These are phyloP conservation scores for Termitomyces heimii DNA, from an alignment of 768 basidiomycete genomes.

Conservation along the genomic window DNA sequence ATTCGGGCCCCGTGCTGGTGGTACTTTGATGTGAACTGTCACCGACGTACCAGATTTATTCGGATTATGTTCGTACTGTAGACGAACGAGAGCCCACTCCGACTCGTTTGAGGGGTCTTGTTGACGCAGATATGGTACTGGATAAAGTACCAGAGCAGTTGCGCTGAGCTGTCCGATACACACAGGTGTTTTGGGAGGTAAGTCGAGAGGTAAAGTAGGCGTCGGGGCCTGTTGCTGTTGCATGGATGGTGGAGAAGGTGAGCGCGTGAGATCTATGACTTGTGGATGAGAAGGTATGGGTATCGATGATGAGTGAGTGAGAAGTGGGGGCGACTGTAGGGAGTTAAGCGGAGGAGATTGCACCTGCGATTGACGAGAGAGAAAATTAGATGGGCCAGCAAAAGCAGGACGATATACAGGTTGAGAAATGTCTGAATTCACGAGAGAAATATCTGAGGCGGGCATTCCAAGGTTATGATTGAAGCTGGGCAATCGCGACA, in stretches of 20 bases:
- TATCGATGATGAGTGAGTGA: slow-evolving; percentile 15
- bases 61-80: slow-evolving; percentile 65
- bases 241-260: slow-evolving; percentile 45
- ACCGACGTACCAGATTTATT: slow-evolving; percentile 52
- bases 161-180: slow-evolving; percentile 85
- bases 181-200: slow-evolving; percentile 76
- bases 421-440: slow-evolving; percentile 15
- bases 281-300: slow-evolving; percentile 33
- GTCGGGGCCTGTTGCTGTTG: slow-evolving; percentile 19
- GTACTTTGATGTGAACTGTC: slow-evolving; percentile 75
- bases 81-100: slow-evolving; percentile 66
- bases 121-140: slow-evolving; percentile 56
- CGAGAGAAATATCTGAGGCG: slow-evolving; percentile 11
- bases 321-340: slow-evolving; percentile 14
- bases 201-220: slow-evolving; percentile 42
- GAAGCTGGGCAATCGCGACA: slow-evolving; percentile 19
- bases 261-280: slow-evolving; percentile 72
- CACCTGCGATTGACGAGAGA: slow-evolving; percentile 18
- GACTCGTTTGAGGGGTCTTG: slow-evolving; percentile 38
- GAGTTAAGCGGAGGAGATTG: slow-evolving; percentile 20
- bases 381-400: slow-evolving; percentile 34
- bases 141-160: slow-evolving; percentile 83
- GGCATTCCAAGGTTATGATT: slow-evolving; percentile 7
- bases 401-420: slow-evolving; percentile 43
- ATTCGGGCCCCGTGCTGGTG: slow-evolving; percentile 39